A percentile compares a stretch with the other conserved stretches of the same genome.
Evolutionary conservation across 2,329 filamentous ascomycete genomes (phyloP).

Genomic region (Cordyceps cateniannulata): DNA sequence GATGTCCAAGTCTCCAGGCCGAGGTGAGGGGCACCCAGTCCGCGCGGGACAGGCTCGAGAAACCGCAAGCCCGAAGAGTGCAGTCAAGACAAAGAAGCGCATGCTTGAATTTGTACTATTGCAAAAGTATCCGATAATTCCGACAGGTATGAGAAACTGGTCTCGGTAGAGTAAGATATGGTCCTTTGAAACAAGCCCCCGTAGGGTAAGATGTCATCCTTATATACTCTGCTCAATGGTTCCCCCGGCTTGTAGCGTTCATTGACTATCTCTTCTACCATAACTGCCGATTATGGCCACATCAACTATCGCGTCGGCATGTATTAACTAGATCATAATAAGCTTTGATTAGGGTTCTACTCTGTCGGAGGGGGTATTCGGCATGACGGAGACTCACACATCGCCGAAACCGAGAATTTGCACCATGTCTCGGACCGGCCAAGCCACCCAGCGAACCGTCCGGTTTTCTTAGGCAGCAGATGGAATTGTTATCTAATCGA

Average conservation of each 20-base stretch:
- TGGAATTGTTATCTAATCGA: neutral
- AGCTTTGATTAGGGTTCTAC: neutral
- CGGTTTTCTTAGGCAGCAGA: neutral
- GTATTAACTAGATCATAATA: neutral
- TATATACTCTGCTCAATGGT: neutral
- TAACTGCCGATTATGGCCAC: neutral
- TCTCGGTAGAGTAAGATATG: too few relatives aligned
- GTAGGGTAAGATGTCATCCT: neutral
- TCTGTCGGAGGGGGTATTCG: neutral
- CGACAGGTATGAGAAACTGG: neutral
- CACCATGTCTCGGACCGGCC: neutral
- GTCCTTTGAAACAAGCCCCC: too few relatives aligned
- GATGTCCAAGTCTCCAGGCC: neutral
- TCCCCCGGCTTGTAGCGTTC: neutral
- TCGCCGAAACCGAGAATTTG: neutral
- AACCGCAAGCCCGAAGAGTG: neutral
- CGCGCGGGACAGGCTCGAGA: neutral
- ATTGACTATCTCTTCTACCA: neutral
- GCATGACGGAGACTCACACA: neutral
- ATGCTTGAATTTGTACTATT: neutral
- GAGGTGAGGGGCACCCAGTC: neutral
- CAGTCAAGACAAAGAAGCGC: neutral
- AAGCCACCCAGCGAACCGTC: neutral
- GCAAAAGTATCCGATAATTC: neutral
- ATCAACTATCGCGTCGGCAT: too few relatives aligned